Base-by-base conservation (phyloP, 768 basidiomycete species). In the Pleurotus ostreatus region DNA sequence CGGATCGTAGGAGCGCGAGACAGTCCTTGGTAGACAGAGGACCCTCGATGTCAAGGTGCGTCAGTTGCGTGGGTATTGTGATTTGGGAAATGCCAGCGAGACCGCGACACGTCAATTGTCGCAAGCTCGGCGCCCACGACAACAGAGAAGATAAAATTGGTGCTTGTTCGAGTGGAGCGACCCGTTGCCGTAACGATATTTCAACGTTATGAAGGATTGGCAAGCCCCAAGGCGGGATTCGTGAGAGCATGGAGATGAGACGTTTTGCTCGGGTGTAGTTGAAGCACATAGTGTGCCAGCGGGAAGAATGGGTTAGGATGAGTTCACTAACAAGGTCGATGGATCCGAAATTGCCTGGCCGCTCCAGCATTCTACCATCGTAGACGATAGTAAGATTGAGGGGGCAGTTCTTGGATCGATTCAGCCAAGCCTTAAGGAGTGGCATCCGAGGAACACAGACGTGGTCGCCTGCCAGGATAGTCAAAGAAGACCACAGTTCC, bases 1-100 rank as follows among this genome's bases (percentile, higher is more conserved):
- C 51, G 4, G 16, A 37, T 23, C n/a, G 22, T 22, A 53, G 22
- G n/a, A 53, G 12, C 3, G 39, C n/a, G 16, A 53, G 39, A 23
- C 51, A 53, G 23, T 53, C 51, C 51, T 38, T 53, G 20, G 51
- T 37, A 20, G 51, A 53, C 37, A 51, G 20, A n/a, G 30, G 37
- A 41, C 37, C 51, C 39, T 53, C 38, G 15, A 53, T n/a, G 23
- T 53, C 51, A 23, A 41, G 51, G 23, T 53, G 51, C 37, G 51
- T 40, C 23, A 53, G 25, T 20, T 53, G 51, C 22, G 51, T 11
- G 15, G 51, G 51, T 15, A 40, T 40, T 41, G 51, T 40, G 22
- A 53, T 18, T 41, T 25, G n/a, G 34, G 51, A 39, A 34, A 51
- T 38, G 49, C 30, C 49, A 34, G 23, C 26, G 16, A 51, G n/a